Evolutionary conservation across 495 filamentous ascomycete species (phyloP).

Genomic region (Sordaria brevicollis): DNA sequence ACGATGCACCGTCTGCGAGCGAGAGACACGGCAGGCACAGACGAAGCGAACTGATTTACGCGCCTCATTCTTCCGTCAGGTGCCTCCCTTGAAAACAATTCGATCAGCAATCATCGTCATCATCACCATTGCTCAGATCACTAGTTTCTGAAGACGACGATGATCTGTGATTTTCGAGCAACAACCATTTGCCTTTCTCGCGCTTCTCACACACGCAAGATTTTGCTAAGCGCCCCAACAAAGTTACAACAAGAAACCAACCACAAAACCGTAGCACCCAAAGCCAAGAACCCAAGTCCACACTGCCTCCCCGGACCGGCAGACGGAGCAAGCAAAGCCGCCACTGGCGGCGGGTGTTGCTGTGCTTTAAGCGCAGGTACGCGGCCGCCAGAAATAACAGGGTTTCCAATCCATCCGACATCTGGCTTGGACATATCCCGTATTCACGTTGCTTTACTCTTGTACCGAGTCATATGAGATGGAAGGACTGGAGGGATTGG

Average conservation of each 20-base stretch:
- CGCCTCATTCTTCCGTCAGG: neutral
- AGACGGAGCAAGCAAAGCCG: neutral
- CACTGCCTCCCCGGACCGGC: neutral
- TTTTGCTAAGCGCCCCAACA: neutral
- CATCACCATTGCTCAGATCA: neutral
- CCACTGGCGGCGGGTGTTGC: neutral
- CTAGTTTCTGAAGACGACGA: neutral
- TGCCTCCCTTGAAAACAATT: neutral
- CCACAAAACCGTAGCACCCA: neutral
- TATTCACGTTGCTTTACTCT: neutral
- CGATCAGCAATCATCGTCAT: neutral
- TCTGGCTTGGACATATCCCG: neutral
- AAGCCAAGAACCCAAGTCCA: neutral
- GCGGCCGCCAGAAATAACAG: neutral
- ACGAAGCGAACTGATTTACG: neutral
- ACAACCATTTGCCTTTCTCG: neutral
- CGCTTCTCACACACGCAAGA: neutral
- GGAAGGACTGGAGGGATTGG: neutral
- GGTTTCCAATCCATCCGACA: neutral
- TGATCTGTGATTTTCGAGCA: neutral
- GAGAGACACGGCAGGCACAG: neutral
- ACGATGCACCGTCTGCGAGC: neutral
- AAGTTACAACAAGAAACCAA: neutral
- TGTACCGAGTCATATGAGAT: neutral
- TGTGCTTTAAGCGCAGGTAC: neutral